Percentiles rank a stretch among this genome's conserved stretches.
These are phyloP conservation scores for Cymbidium sinense DNA, from an alignment of 106 monocot genomes.

Conservation along the genomic window DNA sequence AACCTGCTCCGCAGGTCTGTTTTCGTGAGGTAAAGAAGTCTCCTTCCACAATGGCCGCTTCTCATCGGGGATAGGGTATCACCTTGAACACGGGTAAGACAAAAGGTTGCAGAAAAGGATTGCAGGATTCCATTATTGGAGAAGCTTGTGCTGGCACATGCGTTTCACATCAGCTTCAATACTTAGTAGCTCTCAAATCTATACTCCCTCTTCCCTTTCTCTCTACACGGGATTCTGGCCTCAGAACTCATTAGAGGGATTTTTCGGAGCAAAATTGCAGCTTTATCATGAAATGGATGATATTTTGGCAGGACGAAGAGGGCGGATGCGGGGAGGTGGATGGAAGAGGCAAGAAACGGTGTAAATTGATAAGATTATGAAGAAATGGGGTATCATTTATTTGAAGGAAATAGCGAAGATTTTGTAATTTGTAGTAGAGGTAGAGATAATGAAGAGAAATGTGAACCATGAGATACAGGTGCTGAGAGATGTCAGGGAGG, in stretches of 20 bases:
- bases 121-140: constrained; percentile 29
- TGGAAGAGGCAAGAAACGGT: not conserved
- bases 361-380: not conserved
- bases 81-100: not conserved
- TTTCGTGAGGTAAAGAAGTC: not conserved
- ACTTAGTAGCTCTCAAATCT: not conserved
- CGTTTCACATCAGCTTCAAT: constrained; percentile 22
- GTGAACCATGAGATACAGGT: too few relatives aligned
- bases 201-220: not conserved
- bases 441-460: too few relatives aligned
- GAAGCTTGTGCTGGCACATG: constrained; percentile 19
- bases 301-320: not conserved
- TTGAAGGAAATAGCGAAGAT: not conserved
- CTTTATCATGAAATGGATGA: constrained; percentile 1
- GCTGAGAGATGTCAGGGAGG: too few relatives aligned
- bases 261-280: not conserved
- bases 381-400: not conserved
- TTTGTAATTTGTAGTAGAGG: not conserved
- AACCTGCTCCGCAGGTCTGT: constrained; percentile 16
- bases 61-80: not conserved
- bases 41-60: not conserved
- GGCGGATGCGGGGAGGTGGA: not conserved
- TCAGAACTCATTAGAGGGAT: not conserved
- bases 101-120: constrained; percentile 17
- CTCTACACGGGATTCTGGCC: not conserved